phyloP scores from a whole-genome alignment of 2,329 filamentous ascomycete species.

The Parastagonospora nodorum region DNA sequence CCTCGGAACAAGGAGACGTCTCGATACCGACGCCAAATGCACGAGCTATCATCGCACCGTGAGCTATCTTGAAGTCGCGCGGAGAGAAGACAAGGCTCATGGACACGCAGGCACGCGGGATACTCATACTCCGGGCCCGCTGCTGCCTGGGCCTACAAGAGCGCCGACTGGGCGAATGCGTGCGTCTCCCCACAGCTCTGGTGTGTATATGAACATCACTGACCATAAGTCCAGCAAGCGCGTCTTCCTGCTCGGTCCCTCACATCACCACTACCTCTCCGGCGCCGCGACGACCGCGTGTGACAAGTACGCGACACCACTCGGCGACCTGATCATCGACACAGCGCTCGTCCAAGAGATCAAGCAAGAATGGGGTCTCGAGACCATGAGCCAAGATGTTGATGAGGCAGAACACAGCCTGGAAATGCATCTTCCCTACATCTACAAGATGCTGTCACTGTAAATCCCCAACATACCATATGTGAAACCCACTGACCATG shows the following conservation, averaged over 20 bases:
- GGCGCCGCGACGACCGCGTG: slow-evolving; percentile 79
- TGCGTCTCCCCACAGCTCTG: slow-evolving; percentile 45
- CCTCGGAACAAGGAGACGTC: slow-evolving; percentile 43
- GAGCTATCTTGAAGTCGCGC: slow-evolving; percentile 48
- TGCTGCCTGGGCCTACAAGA: slow-evolving; percentile 93
- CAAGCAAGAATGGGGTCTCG: slow-evolving; percentile 32
- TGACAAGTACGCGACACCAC: slow-evolving; percentile 72
- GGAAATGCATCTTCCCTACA: slow-evolving; percentile 95
- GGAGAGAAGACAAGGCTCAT: slow-evolving; percentile 27
- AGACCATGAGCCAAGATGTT: slow-evolving; percentile 63
- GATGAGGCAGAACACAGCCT: slow-evolving; percentile 90
- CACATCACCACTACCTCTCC: slow-evolving; percentile 81
- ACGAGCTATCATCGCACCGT: slow-evolving; percentile 91
- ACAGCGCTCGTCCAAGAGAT: slow-evolving; percentile 57
- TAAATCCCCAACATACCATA: slow-evolving; percentile 25
- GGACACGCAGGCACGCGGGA: slow-evolving; percentile 76
- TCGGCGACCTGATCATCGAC: slow-evolving; percentile 73
- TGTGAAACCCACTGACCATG: slow-evolving; percentile 4
- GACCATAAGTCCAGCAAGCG: slow-evolving; percentile 64
- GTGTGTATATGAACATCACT: not conserved
- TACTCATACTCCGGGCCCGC: slow-evolving; percentile 90
- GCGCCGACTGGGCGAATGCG: slow-evolving; percentile 78
- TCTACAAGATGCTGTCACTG: slow-evolving; percentile 75
- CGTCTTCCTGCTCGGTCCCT: slow-evolving; percentile 90
- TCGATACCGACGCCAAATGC: slow-evolving; percentile 73